Evolutionary conservation across 2,329 filamentous ascomycete species (phyloP).

Genomic region (Claviceps purpurea): DNA sequence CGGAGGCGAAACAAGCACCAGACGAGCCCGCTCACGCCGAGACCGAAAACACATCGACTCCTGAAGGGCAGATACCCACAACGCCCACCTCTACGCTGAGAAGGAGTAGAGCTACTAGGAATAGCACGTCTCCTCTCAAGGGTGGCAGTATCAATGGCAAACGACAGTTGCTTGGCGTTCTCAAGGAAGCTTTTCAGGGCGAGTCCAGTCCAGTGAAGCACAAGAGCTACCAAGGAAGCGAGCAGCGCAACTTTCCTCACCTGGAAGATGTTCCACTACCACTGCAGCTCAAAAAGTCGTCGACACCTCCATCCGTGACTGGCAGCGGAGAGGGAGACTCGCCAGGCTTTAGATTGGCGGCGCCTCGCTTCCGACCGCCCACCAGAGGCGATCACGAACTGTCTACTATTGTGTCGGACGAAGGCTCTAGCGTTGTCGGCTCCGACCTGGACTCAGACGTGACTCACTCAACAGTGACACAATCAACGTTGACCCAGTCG

Average conservation of each 20-base stretch:
- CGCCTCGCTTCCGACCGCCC: slow-evolving; percentile 29
- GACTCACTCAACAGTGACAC: slow-evolving; percentile 36
- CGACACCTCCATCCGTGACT: not conserved
- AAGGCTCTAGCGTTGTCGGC: slow-evolving; percentile 28
- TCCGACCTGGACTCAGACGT: slow-evolving; percentile 38
- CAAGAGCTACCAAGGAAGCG: slow-evolving; percentile 34
- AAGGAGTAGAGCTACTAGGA: slow-evolving; percentile 43
- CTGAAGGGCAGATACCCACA: slow-evolving; percentile 16
- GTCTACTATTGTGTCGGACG: slow-evolving; percentile 44
- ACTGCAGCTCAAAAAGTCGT: slow-evolving; percentile 1
- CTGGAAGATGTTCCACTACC: slow-evolving; percentile 12
- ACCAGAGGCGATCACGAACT: slow-evolving; percentile 42
- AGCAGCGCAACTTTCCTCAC: slow-evolving; percentile 22
- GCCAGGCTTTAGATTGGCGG: slow-evolving; percentile 14
- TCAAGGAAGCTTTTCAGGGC: slow-evolving; percentile 50
- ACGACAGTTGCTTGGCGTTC: slow-evolving; percentile 40
- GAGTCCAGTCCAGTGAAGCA: slow-evolving; percentile 39
- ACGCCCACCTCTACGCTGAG: slow-evolving; percentile 30
- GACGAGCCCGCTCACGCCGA: not conserved
- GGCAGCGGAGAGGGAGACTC: not conserved
- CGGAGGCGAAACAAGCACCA: slow-evolving; percentile 5
- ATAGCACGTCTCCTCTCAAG: slow-evolving; percentile 34
- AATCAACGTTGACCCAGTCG: slow-evolving; percentile 40
- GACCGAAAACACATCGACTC: slow-evolving; percentile 10
- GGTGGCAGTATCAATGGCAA: slow-evolving; percentile 28